Conservation (phyloP, 345 rosid species). For the Rhizophora mangle region DNA sequence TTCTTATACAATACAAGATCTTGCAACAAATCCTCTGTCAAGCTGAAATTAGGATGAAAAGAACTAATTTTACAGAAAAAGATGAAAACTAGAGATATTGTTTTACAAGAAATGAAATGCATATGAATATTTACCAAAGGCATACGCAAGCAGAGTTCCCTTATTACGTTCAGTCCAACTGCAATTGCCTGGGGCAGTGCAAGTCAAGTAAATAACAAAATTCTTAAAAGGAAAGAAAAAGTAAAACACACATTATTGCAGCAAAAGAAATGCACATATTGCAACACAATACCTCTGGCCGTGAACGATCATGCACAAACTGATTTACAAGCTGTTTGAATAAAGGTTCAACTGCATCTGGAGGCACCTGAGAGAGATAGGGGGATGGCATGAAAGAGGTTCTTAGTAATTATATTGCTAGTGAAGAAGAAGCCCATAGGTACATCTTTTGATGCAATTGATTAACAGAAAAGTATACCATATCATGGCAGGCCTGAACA, state of each 20-base stretch:
- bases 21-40: conserved; percentile 94
- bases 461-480: conserved; percentile 50
- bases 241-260: background rate
- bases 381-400: background rate
- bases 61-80: background rate
- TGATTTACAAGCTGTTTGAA: conserved; percentile 91
- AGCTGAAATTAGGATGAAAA: conserved; percentile 45
- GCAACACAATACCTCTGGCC: conserved; percentile 66
- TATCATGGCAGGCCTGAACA: conserved; percentile 95
- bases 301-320: conserved; percentile 87
- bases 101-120: background rate
- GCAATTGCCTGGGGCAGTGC: conserved; percentile 65
- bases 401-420: background rate
- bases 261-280: background rate
- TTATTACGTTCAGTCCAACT: conserved; percentile 78
- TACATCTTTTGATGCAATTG: conserved; percentile 6
- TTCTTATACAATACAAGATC: conserved; percentile 88
- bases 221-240: background rate
- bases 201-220: conserved; percentile 11
- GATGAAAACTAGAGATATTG: background rate
- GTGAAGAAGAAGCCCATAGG: background rate
- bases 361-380: conserved; percentile 58
- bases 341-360: conserved; percentile 96
- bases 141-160: conserved; percentile 93
- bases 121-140: conserved; percentile 57